Base-by-base conservation (phyloP, 2,329 filamentous ascomycete species). In the Trichoderma hamatum region DNA sequence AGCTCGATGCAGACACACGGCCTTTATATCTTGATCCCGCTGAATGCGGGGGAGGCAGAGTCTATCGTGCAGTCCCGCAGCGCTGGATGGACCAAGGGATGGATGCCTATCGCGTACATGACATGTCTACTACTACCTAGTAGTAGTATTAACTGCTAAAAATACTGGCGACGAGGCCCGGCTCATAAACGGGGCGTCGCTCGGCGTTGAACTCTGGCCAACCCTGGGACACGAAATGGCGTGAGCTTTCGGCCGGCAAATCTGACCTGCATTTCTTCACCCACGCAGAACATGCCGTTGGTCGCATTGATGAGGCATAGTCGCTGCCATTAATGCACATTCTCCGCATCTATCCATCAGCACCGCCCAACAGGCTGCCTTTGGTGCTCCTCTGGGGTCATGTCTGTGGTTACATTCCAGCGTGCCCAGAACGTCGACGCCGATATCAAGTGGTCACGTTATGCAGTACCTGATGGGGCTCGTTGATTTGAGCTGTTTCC, bases 111-210 rank as follows among this genome's bases (percentile, higher is more conserved):
- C 46, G 39, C 39, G 19, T 9, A 43, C 39, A n/a, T 19, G 39
- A 5, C 30, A 30, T 30, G 30, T 7, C n/a, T n/a, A n/a, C n/a
- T n/a, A n/a, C n/a, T n/a, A n/a, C n/a, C n/a, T n/a, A n/a, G n/a
- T n/a, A n/a, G n/a, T n/a, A n/a, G n/a, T n/a, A n/a, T n/a, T n/a
- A n/a, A n/a, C n/a, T n/a, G 9, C 30, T 30, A 30, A 30, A 30
- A 30, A 30, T n/a, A 19, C 58, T 24, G 28, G 28, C 58, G n/a
- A n/a, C 28, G 2, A 46, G n/a, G 39, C 32, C 46, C 61, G 49
- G 36, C 63, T 58, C 54, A 67, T 54, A 67, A 67, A 67, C 54
- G 64, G 64, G 64, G 64, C 54, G 39, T 64, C 49, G 51, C 36
- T 10, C 54, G 52, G 52, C 52, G 52, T 14, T 21, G 36, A 34